A percentile compares a stretch with the other conserved stretches of the same genome.
phyloP scores from a whole-genome alignment of 371 early-diverging fungal genomes.

The Coelomomyces lativittatus region DNA sequence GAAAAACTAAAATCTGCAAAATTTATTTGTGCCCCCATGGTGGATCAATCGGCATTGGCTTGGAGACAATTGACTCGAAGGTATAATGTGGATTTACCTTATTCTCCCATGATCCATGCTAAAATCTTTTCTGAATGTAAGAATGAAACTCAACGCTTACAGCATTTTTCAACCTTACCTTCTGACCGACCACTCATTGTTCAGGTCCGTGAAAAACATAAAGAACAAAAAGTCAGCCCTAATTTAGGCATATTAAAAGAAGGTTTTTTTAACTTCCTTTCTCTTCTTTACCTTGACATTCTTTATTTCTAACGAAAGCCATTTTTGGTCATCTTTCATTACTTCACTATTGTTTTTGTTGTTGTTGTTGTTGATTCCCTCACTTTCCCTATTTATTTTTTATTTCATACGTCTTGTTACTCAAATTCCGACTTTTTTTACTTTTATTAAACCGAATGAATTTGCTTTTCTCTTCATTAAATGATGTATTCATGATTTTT shows the following conservation, averaged over 20 bases:
- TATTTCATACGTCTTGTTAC: background rate
- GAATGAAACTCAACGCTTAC: constrained; percentile 44
- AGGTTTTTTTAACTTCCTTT: too few species aligned
- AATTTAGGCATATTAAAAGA: background rate
- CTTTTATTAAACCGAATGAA: background rate
- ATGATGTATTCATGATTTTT: background rate
- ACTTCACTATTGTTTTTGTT: too few species aligned
- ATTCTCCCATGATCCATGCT: constrained; percentile 98
- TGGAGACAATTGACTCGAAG: constrained; percentile 80
- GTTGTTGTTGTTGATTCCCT: too few species aligned
- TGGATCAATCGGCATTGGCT: constrained; percentile 75
- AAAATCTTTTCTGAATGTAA: constrained; percentile 50
- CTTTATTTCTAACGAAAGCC: too few species aligned
- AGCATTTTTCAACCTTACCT: constrained; percentile 54
- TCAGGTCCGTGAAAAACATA: constrained; percentile 47
- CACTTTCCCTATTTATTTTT: background rate
- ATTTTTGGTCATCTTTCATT: too few species aligned
- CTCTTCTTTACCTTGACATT: too few species aligned
- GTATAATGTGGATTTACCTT: constrained; percentile 83
- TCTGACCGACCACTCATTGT: constrained; percentile 77
- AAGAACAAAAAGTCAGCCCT: too few species aligned
- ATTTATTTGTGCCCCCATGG: constrained; percentile 82
- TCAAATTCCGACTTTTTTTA: background rate
- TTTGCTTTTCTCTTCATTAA: background rate
- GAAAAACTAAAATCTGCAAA: constrained; percentile 50